Percentiles rank a stretch among this genome's conserved stretches.
Evolutionary conservation across 345 rosid genomes (phyloP).

Genomic region (Anastatica hierochuntica): DNA sequence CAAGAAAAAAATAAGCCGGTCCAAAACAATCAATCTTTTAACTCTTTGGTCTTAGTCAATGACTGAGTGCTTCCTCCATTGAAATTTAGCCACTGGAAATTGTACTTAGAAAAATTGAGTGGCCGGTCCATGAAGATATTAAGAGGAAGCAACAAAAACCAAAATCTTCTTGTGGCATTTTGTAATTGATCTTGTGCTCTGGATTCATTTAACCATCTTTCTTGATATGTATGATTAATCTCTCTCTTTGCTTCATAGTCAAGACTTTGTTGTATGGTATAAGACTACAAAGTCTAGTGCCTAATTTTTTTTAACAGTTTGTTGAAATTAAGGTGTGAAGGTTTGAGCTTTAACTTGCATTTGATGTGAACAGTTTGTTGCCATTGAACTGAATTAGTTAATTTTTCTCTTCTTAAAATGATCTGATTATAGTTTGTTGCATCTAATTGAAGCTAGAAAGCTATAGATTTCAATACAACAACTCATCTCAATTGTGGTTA

Average conservation of each 20-base stretch:
- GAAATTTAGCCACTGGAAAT: not conserved
- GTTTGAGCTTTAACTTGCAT: conserved; percentile 9
- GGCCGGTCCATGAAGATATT: no score
- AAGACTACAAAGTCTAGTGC: conserved; percentile 10
- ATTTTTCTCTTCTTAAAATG: not conserved
- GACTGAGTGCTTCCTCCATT: conserved; percentile 12
- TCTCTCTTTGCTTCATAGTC: conserved; percentile 3
- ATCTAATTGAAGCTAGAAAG: no score
- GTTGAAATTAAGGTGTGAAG: conserved; percentile 1
- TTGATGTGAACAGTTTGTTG: conserved; percentile 7
- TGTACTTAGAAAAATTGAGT: conserved; percentile 3
- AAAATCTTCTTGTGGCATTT: no score
- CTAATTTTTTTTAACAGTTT: conserved; percentile 14
- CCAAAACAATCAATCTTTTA: not conserved
- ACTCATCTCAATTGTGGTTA: conserved; percentile 26
- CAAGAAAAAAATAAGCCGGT: no score
- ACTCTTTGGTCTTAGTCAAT: conserved; percentile 25
- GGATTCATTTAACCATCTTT: no score
- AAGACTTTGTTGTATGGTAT: conserved; percentile 12
- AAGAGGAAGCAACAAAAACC: no score
- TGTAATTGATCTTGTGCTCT: no score
- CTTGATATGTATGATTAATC: conserved; percentile 13
- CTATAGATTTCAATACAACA: conserved; percentile 12
- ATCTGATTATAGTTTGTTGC: not conserved
- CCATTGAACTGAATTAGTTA: no score